These are phyloP conservation scores for Acanthamoeba royreba DNA, from an alignment of 208 protist genomes.

Conservation along the genomic window DNA sequence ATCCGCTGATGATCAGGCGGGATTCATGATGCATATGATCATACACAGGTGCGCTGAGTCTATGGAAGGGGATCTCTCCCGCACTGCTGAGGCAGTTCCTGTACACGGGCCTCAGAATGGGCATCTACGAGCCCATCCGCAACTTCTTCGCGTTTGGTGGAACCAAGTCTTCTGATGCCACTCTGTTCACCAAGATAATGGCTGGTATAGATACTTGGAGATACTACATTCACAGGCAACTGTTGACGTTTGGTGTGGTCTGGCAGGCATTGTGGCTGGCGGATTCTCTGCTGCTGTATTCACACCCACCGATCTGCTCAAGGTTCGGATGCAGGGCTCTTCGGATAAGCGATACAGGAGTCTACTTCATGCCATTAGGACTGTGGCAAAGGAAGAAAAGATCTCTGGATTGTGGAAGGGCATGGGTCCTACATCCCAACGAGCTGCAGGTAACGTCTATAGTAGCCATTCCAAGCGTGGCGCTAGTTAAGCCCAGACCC, in stretches of 20 bases:
- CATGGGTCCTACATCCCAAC: slow-evolving; percentile 43
- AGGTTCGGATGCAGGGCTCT: slow-evolving; percentile 64
- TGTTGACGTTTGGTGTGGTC: neutral
- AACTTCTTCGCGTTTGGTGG: slow-evolving; percentile 32
- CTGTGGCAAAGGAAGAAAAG: slow-evolving; percentile 46
- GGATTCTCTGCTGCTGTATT: slow-evolving; percentile 53
- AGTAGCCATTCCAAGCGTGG: too few species aligned
- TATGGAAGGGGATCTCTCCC: slow-evolving; percentile 46
- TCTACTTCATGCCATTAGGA: slow-evolving; percentile 41
- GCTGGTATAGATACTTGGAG: too few species aligned
- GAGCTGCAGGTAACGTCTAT: slow-evolving; percentile 56
- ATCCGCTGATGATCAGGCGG: too few species aligned
- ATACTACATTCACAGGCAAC: too few species aligned
- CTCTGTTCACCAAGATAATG: slow-evolving; percentile 47
- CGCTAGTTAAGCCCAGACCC: too few species aligned
- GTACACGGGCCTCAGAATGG: slow-evolving; percentile 44
- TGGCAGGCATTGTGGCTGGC: slow-evolving; percentile 20
- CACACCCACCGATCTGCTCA: slow-evolving; percentile 62
- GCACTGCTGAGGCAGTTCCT: slow-evolving; percentile 50
- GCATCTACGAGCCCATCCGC: slow-evolving; percentile 46
- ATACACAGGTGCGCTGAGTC: slow-evolving; percentile 1
- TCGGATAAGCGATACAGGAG: neutral
- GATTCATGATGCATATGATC: too few species aligned
- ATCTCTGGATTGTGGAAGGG: slow-evolving; percentile 53
- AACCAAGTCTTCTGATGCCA: neutral